These are phyloP conservation scores for Saturnispora halmiae DNA, from an alignment of 805 yeast species.

Conservation along the genomic window DNA sequence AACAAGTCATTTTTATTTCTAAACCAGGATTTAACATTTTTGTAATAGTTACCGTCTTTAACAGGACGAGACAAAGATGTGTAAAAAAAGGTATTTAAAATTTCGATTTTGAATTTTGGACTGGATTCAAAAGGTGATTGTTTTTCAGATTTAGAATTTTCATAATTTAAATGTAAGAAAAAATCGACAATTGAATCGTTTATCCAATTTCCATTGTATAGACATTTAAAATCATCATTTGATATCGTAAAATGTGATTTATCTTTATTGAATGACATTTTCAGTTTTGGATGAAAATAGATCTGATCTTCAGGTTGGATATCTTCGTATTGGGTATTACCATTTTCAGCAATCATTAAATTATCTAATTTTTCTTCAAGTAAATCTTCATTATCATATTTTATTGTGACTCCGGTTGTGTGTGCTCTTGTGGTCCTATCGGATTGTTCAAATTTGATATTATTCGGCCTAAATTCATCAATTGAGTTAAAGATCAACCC, in stretches of 20 bases:
- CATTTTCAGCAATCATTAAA: slow-evolving; percentile 29
- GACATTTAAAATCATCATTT: slow-evolving; percentile 66
- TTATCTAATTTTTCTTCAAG: slow-evolving; percentile 29
- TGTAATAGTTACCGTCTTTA: slow-evolving; percentile 35
- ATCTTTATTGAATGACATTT: slow-evolving; percentile 41
- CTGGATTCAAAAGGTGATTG: too few species aligned
- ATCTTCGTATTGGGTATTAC: slow-evolving; percentile 22
- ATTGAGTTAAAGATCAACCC: too few species aligned
- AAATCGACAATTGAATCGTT: slow-evolving; percentile 86
- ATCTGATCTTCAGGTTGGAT: slow-evolving; percentile 25
- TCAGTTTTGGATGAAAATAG: slow-evolving; percentile 30
- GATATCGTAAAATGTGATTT: slow-evolving; percentile 48
- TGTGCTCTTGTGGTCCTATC: slow-evolving; percentile 7
- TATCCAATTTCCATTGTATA: slow-evolving; percentile 76
- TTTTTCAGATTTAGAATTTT: slow-evolving; percentile 31
- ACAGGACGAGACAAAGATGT: slow-evolving; percentile 41
- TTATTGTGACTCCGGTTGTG: slow-evolving; percentile 6
- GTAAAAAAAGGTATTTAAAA: slow-evolving; percentile 80
- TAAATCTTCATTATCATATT: slow-evolving; percentile 11
- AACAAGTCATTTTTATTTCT: slow-evolving; percentile 49
- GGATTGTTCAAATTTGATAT: neutral
- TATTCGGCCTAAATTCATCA: neutral
- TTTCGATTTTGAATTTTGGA: slow-evolving; percentile 29
- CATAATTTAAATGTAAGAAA: slow-evolving; percentile 49
- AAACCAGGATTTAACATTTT: slow-evolving; percentile 71